Conservation (phyloP, 495 filamentous ascomycete genomes). For the Lasiosphaeriaceae sp. region DNA sequence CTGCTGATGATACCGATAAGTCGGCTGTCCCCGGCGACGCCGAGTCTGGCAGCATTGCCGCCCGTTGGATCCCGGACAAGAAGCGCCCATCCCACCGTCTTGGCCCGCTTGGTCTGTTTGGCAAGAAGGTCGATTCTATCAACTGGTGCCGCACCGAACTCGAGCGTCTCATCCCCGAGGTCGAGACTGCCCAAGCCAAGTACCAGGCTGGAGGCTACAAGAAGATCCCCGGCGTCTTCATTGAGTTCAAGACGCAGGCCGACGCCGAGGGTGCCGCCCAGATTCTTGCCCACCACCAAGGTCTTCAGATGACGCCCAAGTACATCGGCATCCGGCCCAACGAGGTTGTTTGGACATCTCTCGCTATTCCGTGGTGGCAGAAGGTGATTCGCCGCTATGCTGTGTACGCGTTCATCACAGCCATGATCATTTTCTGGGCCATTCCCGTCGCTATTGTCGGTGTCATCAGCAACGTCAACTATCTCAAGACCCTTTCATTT, state of each 20-base stretch:
- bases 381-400: constrained; percentile 65
- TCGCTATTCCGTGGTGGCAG: constrained; percentile 87
- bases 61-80: constrained; percentile 73
- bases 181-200: constrained; percentile 69
- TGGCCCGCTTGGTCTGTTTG: constrained; percentile 69
- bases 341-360: constrained; percentile 87
- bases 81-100: constrained; percentile 82
- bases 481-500: constrained; percentile 59
- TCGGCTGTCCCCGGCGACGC: constrained; percentile 45
- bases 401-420: constrained; percentile 66
- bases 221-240: constrained; percentile 72
- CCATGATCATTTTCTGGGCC: constrained; percentile 91
- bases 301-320: constrained; percentile 87
- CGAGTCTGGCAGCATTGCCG: constrained; percentile 73
- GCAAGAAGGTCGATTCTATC: constrained; percentile 93
- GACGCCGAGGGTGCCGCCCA: constrained; percentile 87
- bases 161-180: constrained; percentile 72
- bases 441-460: constrained; percentile 88
- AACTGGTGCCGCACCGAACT: constrained; percentile 87
- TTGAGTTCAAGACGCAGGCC: constrained; percentile 77
- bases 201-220: constrained; percentile 67
- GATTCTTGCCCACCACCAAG: constrained; percentile 81
- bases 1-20: constrained; percentile 44
- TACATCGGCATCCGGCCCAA: constrained; percentile 80
- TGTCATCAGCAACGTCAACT: constrained; percentile 78